Conservation (phyloP, 768 basidiomycete genomes). For the Rhodotorula kratochvilovae region DNA sequence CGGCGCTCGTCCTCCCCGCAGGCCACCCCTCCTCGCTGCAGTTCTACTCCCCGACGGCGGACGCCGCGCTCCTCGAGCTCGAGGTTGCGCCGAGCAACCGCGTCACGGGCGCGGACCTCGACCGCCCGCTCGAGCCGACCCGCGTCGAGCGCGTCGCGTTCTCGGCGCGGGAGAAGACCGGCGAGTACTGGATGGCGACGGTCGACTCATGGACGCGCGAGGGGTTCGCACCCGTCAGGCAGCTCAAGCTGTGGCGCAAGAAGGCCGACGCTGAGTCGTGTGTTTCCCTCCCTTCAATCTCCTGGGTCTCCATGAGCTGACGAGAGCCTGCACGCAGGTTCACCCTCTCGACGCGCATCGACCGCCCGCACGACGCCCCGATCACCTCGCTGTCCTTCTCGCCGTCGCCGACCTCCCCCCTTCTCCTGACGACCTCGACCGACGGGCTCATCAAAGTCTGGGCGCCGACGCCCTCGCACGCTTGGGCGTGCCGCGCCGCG, state of each 20-base stretch:
- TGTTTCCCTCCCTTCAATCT: too few species aligned
- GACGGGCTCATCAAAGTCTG: constrained; percentile 77
- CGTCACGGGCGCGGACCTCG: constrained; percentile 64
- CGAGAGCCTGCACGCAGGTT: constrained; percentile 42
- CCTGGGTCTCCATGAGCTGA: too few species aligned
- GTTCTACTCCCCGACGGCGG: constrained; percentile 70
- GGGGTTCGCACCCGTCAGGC: constrained; percentile 64
- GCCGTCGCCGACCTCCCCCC: constrained; percentile 50
- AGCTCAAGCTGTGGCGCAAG: constrained; percentile 90
- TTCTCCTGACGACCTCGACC: constrained; percentile 68
- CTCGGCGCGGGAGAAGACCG: constrained; percentile 47
- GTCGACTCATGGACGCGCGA: constrained; percentile 70
- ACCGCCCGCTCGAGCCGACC: constrained; percentile 67
- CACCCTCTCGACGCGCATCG: constrained; percentile 75
- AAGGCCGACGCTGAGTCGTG: constrained; percentile 46
- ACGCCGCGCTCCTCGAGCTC: constrained; percentile 71
- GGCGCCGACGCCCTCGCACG: constrained; percentile 53
- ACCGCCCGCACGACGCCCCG: constrained; percentile 71
- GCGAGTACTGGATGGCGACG: constrained; percentile 81
- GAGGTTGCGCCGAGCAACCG: constrained; percentile 92
- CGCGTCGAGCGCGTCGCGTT: constrained; percentile 67
- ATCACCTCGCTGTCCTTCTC: constrained; percentile 69
- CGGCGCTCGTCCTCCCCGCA: constrained; percentile 75
- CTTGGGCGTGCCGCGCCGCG: constrained; percentile 73
- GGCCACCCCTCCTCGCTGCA: constrained; percentile 95